Conservation (phyloP, 345 rosid species). For the Gossypium stocksii region DNA sequence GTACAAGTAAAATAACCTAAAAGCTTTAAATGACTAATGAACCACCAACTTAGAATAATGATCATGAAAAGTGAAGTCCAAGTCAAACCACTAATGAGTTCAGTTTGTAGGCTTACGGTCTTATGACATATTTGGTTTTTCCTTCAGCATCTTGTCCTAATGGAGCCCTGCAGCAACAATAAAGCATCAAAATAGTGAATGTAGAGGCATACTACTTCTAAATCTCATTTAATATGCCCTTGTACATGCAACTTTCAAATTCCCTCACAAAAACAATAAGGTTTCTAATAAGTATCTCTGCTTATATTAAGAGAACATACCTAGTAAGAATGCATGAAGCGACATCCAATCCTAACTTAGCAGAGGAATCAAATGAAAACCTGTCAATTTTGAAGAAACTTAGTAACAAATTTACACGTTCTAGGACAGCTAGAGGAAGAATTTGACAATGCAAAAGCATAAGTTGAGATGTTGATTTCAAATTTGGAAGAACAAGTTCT, state of each 20-base stretch:
- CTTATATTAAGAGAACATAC: slow-evolving; percentile 27
- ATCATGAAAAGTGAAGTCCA: background rate
- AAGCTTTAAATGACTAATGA: background rate
- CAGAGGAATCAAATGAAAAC: slow-evolving; percentile 82
- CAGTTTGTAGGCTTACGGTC: slow-evolving; percentile 67
- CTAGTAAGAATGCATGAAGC: slow-evolving; percentile 92
- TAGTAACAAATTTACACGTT: too few relatives aligned
- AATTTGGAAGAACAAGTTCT: background rate
- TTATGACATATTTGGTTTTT: slow-evolving; percentile 75
- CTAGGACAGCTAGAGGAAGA: background rate
- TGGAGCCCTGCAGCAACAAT: slow-evolving; percentile 66
- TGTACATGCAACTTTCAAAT: background rate
- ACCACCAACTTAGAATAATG: slow-evolving; percentile 10
- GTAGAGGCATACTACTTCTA: background rate
- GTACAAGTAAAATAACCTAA: background rate
- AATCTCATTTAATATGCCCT: background rate
- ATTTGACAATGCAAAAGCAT: background rate
- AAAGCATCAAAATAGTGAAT: background rate
- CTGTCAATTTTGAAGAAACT: slow-evolving; percentile 36
- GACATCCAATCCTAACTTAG: slow-evolving; percentile 73
- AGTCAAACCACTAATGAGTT: slow-evolving; percentile 7
- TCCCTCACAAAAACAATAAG: background rate
- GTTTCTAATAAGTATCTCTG: background rate
- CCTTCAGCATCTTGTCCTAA: slow-evolving; percentile 74
- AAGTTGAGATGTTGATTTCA: background rate